Evolutionary conservation across 2,329 filamentous ascomycete genomes (phyloP).

Genomic region (Colletotrichum cordylinicola): DNA sequence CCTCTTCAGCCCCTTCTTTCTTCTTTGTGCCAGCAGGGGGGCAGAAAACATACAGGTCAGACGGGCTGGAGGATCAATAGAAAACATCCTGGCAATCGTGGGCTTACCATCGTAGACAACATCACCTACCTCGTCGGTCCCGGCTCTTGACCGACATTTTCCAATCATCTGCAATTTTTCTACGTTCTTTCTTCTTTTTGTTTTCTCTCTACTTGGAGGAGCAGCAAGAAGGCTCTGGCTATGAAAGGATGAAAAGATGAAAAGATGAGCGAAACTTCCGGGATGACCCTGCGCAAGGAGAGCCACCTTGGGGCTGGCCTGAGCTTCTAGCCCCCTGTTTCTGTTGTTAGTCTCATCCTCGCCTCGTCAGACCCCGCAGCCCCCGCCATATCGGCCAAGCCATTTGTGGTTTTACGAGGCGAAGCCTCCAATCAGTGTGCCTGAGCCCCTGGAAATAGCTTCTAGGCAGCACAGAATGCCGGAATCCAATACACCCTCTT

Average conservation of each 20-base stretch:
- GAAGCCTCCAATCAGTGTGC: not conserved
- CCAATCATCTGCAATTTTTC: not conserved
- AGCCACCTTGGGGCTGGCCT: not conserved
- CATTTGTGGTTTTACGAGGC: not conserved
- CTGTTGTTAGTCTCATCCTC: not conserved
- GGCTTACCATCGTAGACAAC: not conserved
- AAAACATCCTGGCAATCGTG: not conserved
- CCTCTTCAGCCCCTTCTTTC: not conserved
- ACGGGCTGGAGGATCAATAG: not conserved
- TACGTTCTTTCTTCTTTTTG: not conserved
- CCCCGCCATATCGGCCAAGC: not conserved
- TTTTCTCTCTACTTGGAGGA: not conserved
- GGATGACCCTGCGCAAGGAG: not conserved
- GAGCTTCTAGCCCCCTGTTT: not conserved
- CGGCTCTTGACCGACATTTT: not conserved
- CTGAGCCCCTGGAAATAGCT: not conserved
- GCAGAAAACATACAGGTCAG: not conserved
- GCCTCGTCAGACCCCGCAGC: not conserved
- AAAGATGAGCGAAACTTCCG: not conserved
- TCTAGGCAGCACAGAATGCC: not conserved
- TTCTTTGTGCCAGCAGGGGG: not conserved
- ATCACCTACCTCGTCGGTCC: not conserved
- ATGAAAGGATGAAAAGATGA: not conserved
- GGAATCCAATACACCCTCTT: not conserved
- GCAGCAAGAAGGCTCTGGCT: not conserved